Evolutionary conservation across 2,329 filamentous ascomycete genomes (phyloP), one percentile per base, ranked within the genome.

Genomic region (Hirsutella rhossiliensis): DNA sequence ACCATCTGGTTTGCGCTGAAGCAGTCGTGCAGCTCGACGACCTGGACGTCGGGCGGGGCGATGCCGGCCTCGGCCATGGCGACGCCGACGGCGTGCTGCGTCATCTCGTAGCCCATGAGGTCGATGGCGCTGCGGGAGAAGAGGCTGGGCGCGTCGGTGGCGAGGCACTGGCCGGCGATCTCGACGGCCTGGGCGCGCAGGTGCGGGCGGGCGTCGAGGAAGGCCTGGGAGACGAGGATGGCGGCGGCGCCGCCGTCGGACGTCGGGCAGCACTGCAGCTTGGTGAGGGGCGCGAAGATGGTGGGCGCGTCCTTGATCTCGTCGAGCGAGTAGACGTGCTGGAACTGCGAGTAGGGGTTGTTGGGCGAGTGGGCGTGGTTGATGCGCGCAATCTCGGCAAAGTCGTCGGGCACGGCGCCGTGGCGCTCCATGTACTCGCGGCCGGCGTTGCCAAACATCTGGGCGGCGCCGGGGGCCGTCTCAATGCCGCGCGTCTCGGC

Each of bases 261-360:
- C 1, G 90, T 97, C 1, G 92, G 90, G 66, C 90, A 96, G 75
- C 90, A 97, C 69, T 97, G 92, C n/a, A 97, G 80, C 67, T 96
- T 97, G 46, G 92, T 97, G 45, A 97, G 75, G 15, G 90, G 90
- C 51, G 79, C 78, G 66, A 87, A 80, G 63, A 97, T 86, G 74
- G 80, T 84, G 47, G 86, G 72, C 0, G 86, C 69, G 32, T 82
- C 71, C 59, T 87, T 64, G 60, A 97, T 73, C 65, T 97, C 82
- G 29, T 95, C 85, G 36, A 82, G 78, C 0, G 84, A 85, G 70
- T 97, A 97, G 60, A 90, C 86, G 57, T 94, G 79, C 57, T 83
- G 84, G 73, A 98, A 97, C 65, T 97, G 90, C n/a, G 87, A 90
- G 73, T 98, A 98, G 11, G 90, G 90, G 72, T 97, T 97, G 53